Conservation (phyloP, 768 basidiomycete genomes). For the Mrakia gelida region DNA sequence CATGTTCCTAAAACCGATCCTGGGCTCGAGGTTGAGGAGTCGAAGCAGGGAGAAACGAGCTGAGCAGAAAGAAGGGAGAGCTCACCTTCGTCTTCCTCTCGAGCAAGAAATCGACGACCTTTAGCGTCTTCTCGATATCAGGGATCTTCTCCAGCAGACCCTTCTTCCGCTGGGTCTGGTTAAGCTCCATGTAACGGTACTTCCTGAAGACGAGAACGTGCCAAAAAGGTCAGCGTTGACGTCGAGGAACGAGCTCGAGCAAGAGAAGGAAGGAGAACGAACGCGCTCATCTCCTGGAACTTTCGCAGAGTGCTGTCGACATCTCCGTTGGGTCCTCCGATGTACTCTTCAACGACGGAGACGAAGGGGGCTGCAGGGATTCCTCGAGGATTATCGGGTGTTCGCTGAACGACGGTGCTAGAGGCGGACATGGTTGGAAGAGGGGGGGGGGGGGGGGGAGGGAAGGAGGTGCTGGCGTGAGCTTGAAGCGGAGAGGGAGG, state of each 20-base stretch:
- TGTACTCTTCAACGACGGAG: conserved; percentile 81
- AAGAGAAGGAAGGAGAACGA: conserved; percentile 46
- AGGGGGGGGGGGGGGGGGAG: neutral
- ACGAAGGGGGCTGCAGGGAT: conserved; percentile 95
- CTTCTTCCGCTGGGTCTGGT: conserved; percentile 67
- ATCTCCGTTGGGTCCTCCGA: conserved; percentile 71
- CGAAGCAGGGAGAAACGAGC: neutral
- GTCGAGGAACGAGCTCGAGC: neutral
- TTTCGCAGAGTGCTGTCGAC: conserved; percentile 70
- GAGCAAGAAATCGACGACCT: conserved; percentile 73
- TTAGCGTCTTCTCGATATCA: conserved; percentile 86
- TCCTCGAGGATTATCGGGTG: conserved; percentile 76
- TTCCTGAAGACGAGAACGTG: conserved; percentile 57
- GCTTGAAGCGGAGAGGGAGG: no score
- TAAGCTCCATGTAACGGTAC: conserved; percentile 96
- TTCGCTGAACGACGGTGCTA: conserved; percentile 19
- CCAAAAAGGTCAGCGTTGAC: neutral
- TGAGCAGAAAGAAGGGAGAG: neutral
- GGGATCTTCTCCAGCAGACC: conserved; percentile 91
- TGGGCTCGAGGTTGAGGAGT: neutral
- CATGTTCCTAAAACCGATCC: neutral
- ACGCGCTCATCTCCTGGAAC: conserved; percentile 94
- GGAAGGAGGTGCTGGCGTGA: neutral
- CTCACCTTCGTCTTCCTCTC: conserved; percentile 50
- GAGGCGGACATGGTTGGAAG: neutral